These are phyloP conservation scores for Blastocystis sp. DNA, from an alignment of 352 stramenopile species.

Conservation along the genomic window DNA sequence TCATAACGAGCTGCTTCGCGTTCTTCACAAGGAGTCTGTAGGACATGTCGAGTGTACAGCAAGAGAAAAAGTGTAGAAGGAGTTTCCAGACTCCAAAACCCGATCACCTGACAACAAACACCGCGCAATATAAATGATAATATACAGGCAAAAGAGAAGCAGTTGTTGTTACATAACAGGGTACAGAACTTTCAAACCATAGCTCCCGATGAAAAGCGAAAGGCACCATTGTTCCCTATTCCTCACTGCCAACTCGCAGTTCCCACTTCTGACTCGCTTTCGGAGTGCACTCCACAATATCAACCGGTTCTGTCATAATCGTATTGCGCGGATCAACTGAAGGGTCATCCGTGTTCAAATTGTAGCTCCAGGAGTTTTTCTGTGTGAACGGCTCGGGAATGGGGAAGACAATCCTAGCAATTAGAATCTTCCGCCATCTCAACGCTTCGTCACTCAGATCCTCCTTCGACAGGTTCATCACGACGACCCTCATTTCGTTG, in stretches of 20 bases:
- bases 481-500: neutral
- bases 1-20: conserved; percentile 64
- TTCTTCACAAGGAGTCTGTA: conserved; percentile 58
- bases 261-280: neutral
- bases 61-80: neutral
- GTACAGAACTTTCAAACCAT: neutral
- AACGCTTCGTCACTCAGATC: neutral
- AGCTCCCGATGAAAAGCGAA: neutral
- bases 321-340: neutral
- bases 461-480: neutral
- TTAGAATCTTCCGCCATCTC: neutral
- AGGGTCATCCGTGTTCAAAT: neutral
- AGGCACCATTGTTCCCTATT: neutral
- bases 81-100: neutral
- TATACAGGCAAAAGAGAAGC: neutral
- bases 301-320: neutral
- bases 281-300: neutral
- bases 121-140: neutral
- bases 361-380: neutral
- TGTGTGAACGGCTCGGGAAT: neutral
- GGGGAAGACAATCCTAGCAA: neutral
- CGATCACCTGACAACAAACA: neutral
- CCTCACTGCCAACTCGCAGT: neutral
- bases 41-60: conserved; percentile 37
- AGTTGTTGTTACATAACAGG: neutral